phyloP scores from a whole-genome alignment of 2,329 filamentous ascomycete genomes.

The Fusarium sp. region DNA sequence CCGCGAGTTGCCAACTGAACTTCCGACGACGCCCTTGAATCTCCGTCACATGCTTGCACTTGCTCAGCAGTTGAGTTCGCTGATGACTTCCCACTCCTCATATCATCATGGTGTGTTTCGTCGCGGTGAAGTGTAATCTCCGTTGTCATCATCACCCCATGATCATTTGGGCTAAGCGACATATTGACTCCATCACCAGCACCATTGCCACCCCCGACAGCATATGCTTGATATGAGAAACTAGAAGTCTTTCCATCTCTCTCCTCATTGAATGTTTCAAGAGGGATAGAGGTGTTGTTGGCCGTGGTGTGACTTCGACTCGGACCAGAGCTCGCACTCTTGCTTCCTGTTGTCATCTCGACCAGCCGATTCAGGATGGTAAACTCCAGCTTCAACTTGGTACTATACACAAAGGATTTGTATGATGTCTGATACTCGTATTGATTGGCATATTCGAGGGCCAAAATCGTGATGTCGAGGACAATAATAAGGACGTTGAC shows the following conservation, averaged over 20 bases:
- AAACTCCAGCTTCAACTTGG: conserved; percentile 56
- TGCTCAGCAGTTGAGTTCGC: conserved; percentile 16
- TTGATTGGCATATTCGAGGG: conserved; percentile 51
- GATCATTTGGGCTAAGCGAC: background rate
- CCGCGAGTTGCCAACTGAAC: conserved; percentile 40
- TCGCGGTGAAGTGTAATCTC: conserved; percentile 39
- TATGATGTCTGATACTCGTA: conserved; percentile 54
- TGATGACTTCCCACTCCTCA: conserved; percentile 32
- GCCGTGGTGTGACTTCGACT: conserved; percentile 7
- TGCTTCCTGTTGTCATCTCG: conserved; percentile 45
- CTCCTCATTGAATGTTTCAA: conserved; percentile 37
- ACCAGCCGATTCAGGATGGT: conserved; percentile 55
- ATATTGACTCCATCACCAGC: background rate
- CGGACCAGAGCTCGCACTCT: conserved; percentile 39
- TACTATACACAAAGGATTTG: conserved; percentile 53
- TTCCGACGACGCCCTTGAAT: conserved; percentile 44
- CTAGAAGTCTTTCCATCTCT: conserved; percentile 13
- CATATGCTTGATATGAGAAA: conserved; percentile 40
- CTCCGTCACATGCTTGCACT: conserved; percentile 24
- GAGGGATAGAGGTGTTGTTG: conserved; percentile 27
- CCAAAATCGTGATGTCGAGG: conserved; percentile 57
- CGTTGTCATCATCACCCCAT: conserved; percentile 43
- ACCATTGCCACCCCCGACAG: conserved; percentile 35
- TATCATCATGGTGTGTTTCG: conserved; percentile 28
- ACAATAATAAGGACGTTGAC: conserved; percentile 59